Evolutionary conservation across 352 stramenopile genomes (phyloP).

Genomic region (Phytophthora nicotianae): DNA sequence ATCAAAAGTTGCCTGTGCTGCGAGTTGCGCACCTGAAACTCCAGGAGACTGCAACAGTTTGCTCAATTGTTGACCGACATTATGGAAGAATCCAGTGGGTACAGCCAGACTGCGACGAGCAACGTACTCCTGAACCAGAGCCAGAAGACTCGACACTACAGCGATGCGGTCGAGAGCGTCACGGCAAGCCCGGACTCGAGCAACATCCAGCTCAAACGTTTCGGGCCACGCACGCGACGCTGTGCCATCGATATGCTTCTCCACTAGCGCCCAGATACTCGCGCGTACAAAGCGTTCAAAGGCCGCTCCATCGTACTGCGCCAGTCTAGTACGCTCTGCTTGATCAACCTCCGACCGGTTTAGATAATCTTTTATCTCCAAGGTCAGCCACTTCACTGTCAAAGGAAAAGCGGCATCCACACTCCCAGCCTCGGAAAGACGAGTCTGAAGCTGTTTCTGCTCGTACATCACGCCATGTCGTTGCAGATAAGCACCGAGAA

Average conservation of each 20-base stretch:
- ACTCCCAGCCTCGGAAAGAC: constrained; percentile 31
- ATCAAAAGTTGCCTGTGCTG: constrained; percentile 53
- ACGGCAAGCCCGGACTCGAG: constrained; percentile 56
- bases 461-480: constrained; percentile 70
- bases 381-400: constrained; percentile 58
- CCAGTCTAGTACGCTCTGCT: constrained; percentile 32
- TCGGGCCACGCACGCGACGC: constrained; percentile 58
- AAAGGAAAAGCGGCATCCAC: constrained; percentile 34
- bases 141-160: constrained; percentile 60
- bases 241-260: constrained; percentile 56
- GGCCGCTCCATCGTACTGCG: constrained; percentile 33
- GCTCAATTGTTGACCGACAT: constrained; percentile 40
- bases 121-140: constrained; percentile 65
- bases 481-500: constrained; percentile 62
- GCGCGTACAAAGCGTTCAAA: constrained; percentile 54
- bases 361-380: constrained; percentile 44
- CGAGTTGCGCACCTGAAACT: constrained; percentile 54
- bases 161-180: constrained; percentile 63
- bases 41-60: constrained; percentile 49
- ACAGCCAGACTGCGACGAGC: constrained; percentile 33
- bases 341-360: constrained; percentile 22
- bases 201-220: constrained; percentile 63
- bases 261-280: constrained; percentile 54
- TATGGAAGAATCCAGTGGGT: constrained; percentile 39
- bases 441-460: constrained; percentile 53